phyloP scores from a whole-genome alignment of 345 rosid species.

The Eucalyptus decipiens region DNA sequence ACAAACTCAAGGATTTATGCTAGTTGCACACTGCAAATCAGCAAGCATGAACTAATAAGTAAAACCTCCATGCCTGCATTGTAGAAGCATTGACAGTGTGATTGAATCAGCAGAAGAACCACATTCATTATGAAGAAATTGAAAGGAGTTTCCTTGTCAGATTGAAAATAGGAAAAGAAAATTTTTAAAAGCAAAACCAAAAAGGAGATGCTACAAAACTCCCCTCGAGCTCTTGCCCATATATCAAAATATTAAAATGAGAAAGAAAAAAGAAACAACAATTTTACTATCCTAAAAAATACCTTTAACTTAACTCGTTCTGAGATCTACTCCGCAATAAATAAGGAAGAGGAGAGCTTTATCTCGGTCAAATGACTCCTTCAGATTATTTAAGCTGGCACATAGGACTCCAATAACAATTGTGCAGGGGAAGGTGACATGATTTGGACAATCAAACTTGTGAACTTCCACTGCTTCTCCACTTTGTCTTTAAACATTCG shows the following conservation, averaged over 20 bases:
- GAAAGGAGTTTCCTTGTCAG: neutral
- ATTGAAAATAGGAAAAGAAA: neutral
- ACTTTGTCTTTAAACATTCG: slow-evolving; percentile 88
- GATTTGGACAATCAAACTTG: slow-evolving; percentile 74
- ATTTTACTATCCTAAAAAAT: neutral
- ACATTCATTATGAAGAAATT: neutral
- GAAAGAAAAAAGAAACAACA: neutral
- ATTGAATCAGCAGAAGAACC: neutral
- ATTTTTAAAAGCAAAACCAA: neutral
- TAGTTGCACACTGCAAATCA: neutral
- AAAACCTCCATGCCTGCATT: neutral
- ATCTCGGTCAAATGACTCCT: neutral
- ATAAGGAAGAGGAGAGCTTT: neutral
- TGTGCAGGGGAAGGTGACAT: slow-evolving; percentile 55
- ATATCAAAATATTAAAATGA: neutral
- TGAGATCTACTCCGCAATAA: neutral
- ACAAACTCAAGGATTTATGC: neutral
- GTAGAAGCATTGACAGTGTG: neutral
- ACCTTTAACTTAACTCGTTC: neutral
- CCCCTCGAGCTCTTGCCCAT: neutral
- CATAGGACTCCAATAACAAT: slow-evolving; percentile 77
- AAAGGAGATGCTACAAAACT: neutral
- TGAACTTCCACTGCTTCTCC: slow-evolving; percentile 83
- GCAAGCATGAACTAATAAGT: neutral
- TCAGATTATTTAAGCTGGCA: slow-evolving; percentile 33